These are phyloP conservation scores for Cudoniella acicularis DNA, from an alignment of 495 filamentous ascomycete genomes.

Conservation along the genomic window DNA sequence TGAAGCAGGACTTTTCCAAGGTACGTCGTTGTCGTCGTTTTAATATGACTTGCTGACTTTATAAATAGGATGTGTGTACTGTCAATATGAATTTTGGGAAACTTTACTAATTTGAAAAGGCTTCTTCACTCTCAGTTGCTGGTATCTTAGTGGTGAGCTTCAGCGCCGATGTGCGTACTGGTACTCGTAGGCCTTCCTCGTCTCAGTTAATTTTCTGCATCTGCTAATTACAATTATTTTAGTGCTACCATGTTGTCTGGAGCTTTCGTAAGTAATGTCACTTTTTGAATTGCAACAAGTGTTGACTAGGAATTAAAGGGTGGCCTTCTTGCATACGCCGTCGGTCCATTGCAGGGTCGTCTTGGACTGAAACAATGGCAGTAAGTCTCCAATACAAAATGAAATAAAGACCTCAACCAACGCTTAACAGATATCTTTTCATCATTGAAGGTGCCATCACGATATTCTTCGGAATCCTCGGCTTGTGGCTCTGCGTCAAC, in stretches of 20 bases:
- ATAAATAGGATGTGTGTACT: too few species aligned
- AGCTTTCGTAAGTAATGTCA: background rate
- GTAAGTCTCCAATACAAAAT: background rate
- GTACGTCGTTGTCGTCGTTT: background rate
- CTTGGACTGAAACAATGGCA: background rate
- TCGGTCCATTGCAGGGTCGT: background rate
- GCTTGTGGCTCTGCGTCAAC: background rate
- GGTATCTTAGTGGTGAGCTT: background rate
- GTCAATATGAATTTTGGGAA: too few species aligned
- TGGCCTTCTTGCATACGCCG: background rate
- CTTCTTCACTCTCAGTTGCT: background rate
- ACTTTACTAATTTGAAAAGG: background rate
- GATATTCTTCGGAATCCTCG: background rate
- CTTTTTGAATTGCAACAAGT: background rate
- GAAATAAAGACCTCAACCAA: background rate
- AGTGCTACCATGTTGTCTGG: background rate
- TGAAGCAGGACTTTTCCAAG: background rate
- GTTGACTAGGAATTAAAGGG: background rate
- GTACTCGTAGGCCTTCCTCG: background rate
- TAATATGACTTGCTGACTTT: background rate
- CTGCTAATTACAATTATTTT: too few species aligned
- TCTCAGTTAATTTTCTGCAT: background rate
- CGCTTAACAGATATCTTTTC: background rate
- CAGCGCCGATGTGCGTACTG: background rate
- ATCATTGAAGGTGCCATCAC: slow-evolving; percentile 1